Percentiles rank a stretch among this genome's conserved stretches.
These are phyloP conservation scores for Aspergillus alliaceus DNA, from an alignment of 2,329 filamentous ascomycete species.

Conservation along the genomic window DNA sequence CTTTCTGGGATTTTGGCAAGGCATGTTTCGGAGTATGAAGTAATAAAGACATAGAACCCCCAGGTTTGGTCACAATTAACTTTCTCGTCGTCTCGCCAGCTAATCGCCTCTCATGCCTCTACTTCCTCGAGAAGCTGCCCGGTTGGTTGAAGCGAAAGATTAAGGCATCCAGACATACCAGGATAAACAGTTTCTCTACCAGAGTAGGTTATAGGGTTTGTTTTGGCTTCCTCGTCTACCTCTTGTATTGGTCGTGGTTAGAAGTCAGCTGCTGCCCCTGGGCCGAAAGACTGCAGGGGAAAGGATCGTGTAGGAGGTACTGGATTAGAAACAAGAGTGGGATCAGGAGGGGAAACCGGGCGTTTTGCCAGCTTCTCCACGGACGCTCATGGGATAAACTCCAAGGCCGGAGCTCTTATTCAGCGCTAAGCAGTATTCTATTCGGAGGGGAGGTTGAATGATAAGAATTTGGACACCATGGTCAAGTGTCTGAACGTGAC, in stretches of 20 bases:
- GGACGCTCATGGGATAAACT: too few relatives aligned
- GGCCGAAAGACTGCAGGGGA: neutral
- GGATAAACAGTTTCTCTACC: neutral
- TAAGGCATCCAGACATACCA: neutral
- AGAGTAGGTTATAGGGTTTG: neutral
- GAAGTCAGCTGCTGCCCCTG: neutral
- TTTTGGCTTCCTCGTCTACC: neutral
- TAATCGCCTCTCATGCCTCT: neutral
- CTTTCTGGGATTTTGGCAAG: neutral
- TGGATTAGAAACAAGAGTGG: too few relatives aligned
- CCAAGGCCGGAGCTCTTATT: too few relatives aligned
- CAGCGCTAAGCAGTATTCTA: too few relatives aligned
- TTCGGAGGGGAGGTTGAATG: too few relatives aligned
- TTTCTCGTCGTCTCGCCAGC: neutral
- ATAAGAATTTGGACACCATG: too few relatives aligned
- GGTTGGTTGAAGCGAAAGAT: neutral
- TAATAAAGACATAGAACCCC: neutral
- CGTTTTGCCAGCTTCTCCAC: too few relatives aligned
- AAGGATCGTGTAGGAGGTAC: neutral
- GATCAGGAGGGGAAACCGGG: too few relatives aligned
- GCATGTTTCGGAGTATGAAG: neutral
- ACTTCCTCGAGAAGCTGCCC: neutral
- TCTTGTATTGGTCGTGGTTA: neutral
- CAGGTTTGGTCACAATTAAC: neutral
- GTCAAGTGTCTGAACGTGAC: too few relatives aligned